Evolutionary conservation across 1,284 basidiomycete species (phyloP), one percentile per base, ranked within the genome.

Genomic region (Puccinia horiana): DNA sequence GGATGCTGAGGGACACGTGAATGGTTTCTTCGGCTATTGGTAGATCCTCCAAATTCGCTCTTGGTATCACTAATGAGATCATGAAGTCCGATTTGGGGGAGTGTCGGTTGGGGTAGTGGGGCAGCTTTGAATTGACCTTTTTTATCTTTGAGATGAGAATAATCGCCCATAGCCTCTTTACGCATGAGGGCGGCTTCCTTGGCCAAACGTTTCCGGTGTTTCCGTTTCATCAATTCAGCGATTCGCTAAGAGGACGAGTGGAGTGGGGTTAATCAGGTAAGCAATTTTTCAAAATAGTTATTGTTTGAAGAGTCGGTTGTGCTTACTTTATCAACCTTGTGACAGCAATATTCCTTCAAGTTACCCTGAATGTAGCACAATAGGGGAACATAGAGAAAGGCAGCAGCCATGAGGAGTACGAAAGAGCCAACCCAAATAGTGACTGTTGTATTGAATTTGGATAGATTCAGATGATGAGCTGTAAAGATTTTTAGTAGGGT

Each of bases 311-410:
- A n/a, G 26, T n/a, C 11, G 29, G 29, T 20, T 61, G 42, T 5
- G 47, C 42, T 84, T 86, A 93, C 93, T 91, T 97, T 98, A 89
- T 98, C 96, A 80, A 98, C 94, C 88, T 98, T 98, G 89, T 98
- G 94, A 88, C 96, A 98, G 87, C 94, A 95, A 88, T 97, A 98
- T 90, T 98, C 96, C 92, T 96, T 86, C 79, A 98, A 88, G 87
- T 98, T 98, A 49, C 95, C 95, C 86, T 94, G 94, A 85, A 99
- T 98, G 87, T 97, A 94, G 87, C 93, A 93, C 32, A 99, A 90
- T 63, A 98, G 90, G 32, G 96, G 97, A 82, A 98, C 90, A 86
- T 99, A 99, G 86, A 92, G 92, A 78, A 98, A 87, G 23, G 91
- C 94, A 44, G 97, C 96, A 40, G 92, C 87, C 82, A 95, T 90